phyloP scores from a whole-genome alignment of 2,329 filamentous ascomycete genomes.

The Colletotrichum tropicale region DNA sequence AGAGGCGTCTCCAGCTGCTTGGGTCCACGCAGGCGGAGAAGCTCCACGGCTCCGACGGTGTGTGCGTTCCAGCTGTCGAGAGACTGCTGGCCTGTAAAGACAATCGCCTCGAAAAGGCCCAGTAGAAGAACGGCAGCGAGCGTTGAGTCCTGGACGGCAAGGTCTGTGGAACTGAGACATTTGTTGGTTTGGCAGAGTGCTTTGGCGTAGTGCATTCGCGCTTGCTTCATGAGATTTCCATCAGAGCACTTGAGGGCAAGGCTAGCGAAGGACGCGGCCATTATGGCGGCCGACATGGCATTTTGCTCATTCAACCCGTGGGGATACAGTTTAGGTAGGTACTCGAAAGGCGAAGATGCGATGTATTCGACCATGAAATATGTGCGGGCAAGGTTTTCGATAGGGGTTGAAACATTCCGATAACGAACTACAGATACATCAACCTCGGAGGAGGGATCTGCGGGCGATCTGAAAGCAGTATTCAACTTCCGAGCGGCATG shows the following conservation, averaged over 20 bases:
- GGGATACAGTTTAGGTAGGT: conserved; percentile 24
- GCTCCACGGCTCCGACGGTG: conserved; percentile 27
- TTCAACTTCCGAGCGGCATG: not conserved
- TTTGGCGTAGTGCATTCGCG: conserved; percentile 26
- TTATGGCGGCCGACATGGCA: conserved; percentile 24
- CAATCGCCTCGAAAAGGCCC: conserved; percentile 30
- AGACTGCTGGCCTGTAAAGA: conserved; percentile 25
- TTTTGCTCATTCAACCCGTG: conserved; percentile 5
- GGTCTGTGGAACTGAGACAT: conserved; percentile 18
- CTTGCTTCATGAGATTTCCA: conserved; percentile 18
- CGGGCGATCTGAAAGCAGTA: not conserved
- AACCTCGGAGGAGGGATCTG: not conserved
- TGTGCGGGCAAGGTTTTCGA: conserved; percentile 18
- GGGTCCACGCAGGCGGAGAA: conserved; percentile 26
- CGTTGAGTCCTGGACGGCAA: conserved; percentile 26
- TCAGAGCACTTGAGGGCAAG: conserved; percentile 22
- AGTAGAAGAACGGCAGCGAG: conserved; percentile 29
- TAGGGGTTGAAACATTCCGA: not conserved
- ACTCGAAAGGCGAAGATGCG: conserved; percentile 27
- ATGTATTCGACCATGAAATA: conserved; percentile 31
- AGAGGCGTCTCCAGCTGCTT: conserved; percentile 23
- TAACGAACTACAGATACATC: not conserved
- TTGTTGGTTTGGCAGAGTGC: conserved; percentile 2
- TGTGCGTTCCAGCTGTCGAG: conserved; percentile 30
- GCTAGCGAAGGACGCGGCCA: conserved; percentile 27